Conservation (phyloP, 2,329 filamentous ascomycete species). For the Cordyceps cateniannulata region DNA sequence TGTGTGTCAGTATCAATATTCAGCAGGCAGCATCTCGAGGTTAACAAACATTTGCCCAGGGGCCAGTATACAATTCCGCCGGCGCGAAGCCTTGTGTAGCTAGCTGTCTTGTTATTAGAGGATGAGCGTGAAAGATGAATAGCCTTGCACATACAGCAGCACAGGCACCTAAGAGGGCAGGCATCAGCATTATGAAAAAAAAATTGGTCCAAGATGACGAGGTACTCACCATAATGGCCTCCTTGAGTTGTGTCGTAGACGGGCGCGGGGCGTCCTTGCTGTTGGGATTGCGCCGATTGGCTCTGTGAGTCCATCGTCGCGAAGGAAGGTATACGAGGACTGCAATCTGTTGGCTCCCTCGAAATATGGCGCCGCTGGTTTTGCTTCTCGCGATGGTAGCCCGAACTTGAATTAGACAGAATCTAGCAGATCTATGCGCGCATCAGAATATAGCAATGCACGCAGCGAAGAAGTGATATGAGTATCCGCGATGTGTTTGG, state of each 20-base stretch:
- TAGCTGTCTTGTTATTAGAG: slow-evolving; percentile 50
- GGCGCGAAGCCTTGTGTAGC: slow-evolving; percentile 82
- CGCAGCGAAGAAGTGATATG: slow-evolving; percentile 2
- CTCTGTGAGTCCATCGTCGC: slow-evolving; percentile 34
- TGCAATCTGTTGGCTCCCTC: background rate
- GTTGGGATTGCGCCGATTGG: slow-evolving; percentile 47
- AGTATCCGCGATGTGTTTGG: slow-evolving; percentile 5
- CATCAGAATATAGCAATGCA: background rate
- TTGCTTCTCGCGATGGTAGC: background rate
- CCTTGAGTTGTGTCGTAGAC: slow-evolving; percentile 69
- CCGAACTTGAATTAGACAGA: background rate
- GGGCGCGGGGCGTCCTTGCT: slow-evolving; percentile 53
- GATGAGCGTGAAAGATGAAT: slow-evolving; percentile 13
- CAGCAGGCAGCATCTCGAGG: background rate
- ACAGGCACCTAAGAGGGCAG: slow-evolving; percentile 37
- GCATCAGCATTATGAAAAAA: slow-evolving; percentile 14
- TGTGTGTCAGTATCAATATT: background rate
- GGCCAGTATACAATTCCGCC: slow-evolving; percentile 87
- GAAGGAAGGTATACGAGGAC: background rate
- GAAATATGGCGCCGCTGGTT: background rate
- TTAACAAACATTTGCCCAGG: slow-evolving; percentile 81
- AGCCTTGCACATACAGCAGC: slow-evolving; percentile 31
- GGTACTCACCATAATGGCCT: slow-evolving; percentile 67
- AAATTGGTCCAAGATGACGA: slow-evolving; percentile 8
- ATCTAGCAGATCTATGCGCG: background rate